Evolutionary conservation across 768 basidiomycete genomes (phyloP), one percentile per base, ranked within the genome.

Genomic region (Russula olivacea): DNA sequence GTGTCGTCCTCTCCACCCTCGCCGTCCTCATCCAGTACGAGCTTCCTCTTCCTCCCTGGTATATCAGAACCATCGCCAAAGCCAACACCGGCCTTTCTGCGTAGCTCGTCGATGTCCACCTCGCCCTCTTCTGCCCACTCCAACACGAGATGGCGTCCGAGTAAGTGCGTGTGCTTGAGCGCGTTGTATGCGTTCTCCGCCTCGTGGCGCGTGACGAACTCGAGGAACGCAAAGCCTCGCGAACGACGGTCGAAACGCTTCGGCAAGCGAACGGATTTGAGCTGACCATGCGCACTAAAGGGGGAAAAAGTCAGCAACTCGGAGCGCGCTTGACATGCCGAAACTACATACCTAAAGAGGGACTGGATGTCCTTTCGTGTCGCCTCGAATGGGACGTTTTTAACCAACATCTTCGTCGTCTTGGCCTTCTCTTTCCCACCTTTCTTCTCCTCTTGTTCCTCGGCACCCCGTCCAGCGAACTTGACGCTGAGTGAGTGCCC

Each of bases 371-470:
- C 97, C 76, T 90, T 93, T 79, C 89, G 92, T 48, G 88, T 88
- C 50, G 89, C 92, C 74, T 99, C 97, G 77, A 99, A 99, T 45
- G 97, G 94, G 58, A 98, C 82, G 70, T 99, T 99, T 84, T 98
- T 98, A 68, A 98, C 93, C 55, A 98, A 85, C 81, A 98, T 87
- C 84, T 98, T 98, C 66, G 93, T 90, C 65, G 89, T 88, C 62
- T 83, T 86, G 34, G 76, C 73, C 10, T 67, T 67, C 17, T 68
- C 76, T 28, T 71, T 74, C 60, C 73, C 77, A 36, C 71, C 77
- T 17, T 69, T 72, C 49, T 75, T 76, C 54, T 68, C 72, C 65
- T 72, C 77, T 55, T 83, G 84, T 40, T 85, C 89, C 45, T 84
- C 85, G 10, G 71, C 73, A 0, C 92, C 93, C 7, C 94, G 81